Evolutionary conservation across 1,284 basidiomycete genomes (phyloP).

Genomic region (Cutaneotrichosporon sp.): DNA sequence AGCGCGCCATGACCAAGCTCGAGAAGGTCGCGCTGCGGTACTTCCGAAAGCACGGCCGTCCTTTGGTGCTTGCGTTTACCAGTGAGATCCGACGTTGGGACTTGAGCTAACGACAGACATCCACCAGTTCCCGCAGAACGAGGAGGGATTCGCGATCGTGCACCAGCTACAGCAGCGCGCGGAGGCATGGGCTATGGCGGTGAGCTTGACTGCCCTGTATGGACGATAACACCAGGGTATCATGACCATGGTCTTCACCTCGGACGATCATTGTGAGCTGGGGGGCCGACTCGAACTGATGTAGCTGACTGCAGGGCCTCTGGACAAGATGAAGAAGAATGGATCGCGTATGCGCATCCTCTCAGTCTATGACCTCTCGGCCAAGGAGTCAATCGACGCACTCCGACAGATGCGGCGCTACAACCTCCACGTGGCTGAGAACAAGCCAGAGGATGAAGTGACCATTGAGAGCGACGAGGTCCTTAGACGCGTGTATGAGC

Average conservation of each 20-base stretch:
- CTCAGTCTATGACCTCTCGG: slow-evolving; percentile 65
- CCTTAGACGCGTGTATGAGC: slow-evolving; percentile 56
- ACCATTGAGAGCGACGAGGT: slow-evolving; percentile 44
- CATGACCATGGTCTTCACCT: slow-evolving; percentile 70
- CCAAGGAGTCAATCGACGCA: slow-evolving; percentile 60
- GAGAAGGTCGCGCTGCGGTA: slow-evolving; percentile 74
- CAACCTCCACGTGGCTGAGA: slow-evolving; percentile 19
- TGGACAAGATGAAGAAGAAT: slow-evolving; percentile 54
- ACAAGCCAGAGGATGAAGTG: slow-evolving; percentile 21
- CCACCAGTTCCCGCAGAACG: slow-evolving; percentile 72
- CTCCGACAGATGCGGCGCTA: slow-evolving; percentile 55
- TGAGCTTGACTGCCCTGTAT: slow-evolving; percentile 42
- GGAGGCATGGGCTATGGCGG: slow-evolving; percentile 77
- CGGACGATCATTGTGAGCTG: slow-evolving; percentile 66
- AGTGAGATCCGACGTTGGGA: slow-evolving; percentile 29
- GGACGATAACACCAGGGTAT: slow-evolving; percentile 54
- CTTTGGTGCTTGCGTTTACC: slow-evolving; percentile 70
- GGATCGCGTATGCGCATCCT: slow-evolving; percentile 71
- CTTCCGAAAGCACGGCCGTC: slow-evolving; percentile 57
- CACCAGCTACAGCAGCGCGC: slow-evolving; percentile 78
- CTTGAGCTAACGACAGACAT: slow-evolving; percentile 48
- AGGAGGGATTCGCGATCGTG: slow-evolving; percentile 68
- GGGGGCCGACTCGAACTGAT: background rate
- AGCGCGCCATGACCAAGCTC: slow-evolving; percentile 76
- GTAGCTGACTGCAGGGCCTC: slow-evolving; percentile 50